These are phyloP conservation scores for Stylonectria norvegica DNA, from an alignment of 2,329 filamentous ascomycete species.

Conservation along the genomic window DNA sequence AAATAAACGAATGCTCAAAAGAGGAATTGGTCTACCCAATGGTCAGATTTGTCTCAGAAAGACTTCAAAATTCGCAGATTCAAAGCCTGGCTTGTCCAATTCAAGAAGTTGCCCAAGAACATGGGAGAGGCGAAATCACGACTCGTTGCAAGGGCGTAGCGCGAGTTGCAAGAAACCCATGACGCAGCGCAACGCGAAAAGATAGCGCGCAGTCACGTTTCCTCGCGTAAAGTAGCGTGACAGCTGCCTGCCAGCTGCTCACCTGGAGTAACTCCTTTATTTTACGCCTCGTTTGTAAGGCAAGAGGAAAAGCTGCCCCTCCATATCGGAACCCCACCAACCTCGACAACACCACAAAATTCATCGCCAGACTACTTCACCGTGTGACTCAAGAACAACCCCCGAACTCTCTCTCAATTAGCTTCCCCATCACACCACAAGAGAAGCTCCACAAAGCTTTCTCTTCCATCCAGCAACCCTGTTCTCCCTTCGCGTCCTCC, in stretches of 20 bases:
- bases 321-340: slow-evolving; percentile 22
- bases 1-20: slow-evolving; percentile 1
- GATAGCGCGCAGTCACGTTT: slow-evolving; percentile 34
- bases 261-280: not conserved
- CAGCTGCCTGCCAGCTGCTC: not conserved
- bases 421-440: slow-evolving; percentile 7
- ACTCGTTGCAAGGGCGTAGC: slow-evolving; percentile 1
- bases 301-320: slow-evolving; percentile 14
- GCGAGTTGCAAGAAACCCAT: slow-evolving; percentile 18
- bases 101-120: slow-evolving; percentile 5
- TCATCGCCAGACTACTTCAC: slow-evolving; percentile 12
- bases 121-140: too few relatives aligned
- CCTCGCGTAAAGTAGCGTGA: slow-evolving; percentile 17
- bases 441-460: slow-evolving; percentile 27
- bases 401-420: slow-evolving; percentile 4
- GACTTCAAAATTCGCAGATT: not conserved
- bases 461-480: slow-evolving; percentile 29
- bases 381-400: slow-evolving; percentile 8
- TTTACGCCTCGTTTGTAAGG: not conserved
- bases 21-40: not conserved
- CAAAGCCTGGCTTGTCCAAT: slow-evolving; percentile 2
- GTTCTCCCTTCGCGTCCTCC: slow-evolving; percentile 41
- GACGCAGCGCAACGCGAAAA: slow-evolving; percentile 33
- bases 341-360: slow-evolving; percentile 9
- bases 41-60: too few relatives aligned